Evolutionary conservation across 2,329 filamentous ascomycete genomes (phyloP).

Genomic region (Zasmidium citrigriseum): DNA sequence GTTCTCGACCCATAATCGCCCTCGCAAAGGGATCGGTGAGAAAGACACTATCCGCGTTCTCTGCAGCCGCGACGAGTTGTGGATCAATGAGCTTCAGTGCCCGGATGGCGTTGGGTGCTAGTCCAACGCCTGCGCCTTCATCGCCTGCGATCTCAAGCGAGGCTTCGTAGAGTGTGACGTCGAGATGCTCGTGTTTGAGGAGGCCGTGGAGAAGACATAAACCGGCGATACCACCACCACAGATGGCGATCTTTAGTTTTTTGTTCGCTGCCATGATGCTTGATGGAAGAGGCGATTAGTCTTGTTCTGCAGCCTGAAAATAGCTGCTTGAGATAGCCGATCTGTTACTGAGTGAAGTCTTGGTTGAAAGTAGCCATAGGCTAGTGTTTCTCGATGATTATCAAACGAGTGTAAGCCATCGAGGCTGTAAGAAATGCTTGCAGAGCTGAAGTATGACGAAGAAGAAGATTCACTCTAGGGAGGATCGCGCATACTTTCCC

Average conservation of each 20-base stretch:
- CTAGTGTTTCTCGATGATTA: too few relatives aligned
- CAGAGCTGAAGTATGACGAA: too few relatives aligned
- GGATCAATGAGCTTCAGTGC: conserved; percentile 56
- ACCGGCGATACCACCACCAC: conserved; percentile 48
- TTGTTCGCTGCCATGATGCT: background rate
- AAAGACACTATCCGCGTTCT: background rate
- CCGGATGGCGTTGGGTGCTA: conserved; percentile 55
- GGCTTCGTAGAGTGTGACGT: conserved; percentile 55
- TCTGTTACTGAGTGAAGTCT: too few relatives aligned
- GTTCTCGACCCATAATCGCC: background rate
- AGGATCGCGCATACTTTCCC: too few relatives aligned
- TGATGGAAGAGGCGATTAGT: too few relatives aligned
- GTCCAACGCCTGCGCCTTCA: conserved; percentile 22
- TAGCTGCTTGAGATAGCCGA: too few relatives aligned
- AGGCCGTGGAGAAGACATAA: conserved; percentile 56
- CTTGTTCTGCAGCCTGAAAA: too few relatives aligned
- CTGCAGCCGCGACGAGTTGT: conserved; percentile 12
- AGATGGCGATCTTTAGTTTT: conserved; percentile 5
- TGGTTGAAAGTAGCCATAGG: too few relatives aligned
- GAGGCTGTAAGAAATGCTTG: too few relatives aligned
- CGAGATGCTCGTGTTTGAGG: conserved; percentile 47
- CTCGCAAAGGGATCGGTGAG: background rate
- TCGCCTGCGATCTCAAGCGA: conserved; percentile 38
- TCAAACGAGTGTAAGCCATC: too few relatives aligned
- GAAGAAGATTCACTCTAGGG: too few relatives aligned